A percentile compares a stretch with the other conserved stretches of the same genome.
Evolutionary conservation across 495 filamentous ascomycete genomes (phyloP).

Genomic region (Staphylotrichum longicolle): DNA sequence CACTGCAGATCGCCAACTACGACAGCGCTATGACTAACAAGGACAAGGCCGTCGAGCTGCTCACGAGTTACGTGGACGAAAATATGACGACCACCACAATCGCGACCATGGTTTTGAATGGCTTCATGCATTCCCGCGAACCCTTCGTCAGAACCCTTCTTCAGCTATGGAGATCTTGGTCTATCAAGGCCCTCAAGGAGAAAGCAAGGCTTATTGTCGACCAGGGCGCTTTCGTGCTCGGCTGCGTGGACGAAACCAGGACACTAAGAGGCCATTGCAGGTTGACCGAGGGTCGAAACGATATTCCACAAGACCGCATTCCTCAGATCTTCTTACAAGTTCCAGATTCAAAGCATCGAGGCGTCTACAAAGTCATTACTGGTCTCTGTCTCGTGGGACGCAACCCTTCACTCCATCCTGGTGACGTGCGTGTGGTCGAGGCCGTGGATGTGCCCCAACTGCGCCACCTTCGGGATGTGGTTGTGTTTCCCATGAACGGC

Average conservation of each 20-base stretch:
- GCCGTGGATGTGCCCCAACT: constrained; percentile 76
- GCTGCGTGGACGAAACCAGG: constrained; percentile 80
- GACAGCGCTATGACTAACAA: constrained; percentile 65
- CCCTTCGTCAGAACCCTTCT: constrained; percentile 79
- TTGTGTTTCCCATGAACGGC: constrained; percentile 81
- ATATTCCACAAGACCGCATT: constrained; percentile 49
- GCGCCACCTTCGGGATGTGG: constrained; percentile 73
- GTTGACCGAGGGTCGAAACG: constrained; percentile 24
- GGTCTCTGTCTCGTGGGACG: constrained; percentile 82
- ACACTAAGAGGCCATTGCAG: constrained; percentile 64
- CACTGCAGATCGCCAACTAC: constrained; percentile 60
- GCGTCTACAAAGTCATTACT: constrained; percentile 62
- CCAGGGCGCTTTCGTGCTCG: constrained; percentile 82
- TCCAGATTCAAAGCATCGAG: constrained; percentile 48
- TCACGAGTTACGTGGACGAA: constrained; percentile 76
- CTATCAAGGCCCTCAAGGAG: constrained; percentile 82
- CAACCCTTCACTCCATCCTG: constrained; percentile 92
- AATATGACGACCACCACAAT: constrained; percentile 75
- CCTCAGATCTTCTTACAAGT: constrained; percentile 92
- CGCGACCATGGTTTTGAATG: constrained; percentile 69
- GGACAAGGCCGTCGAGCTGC: constrained; percentile 57
- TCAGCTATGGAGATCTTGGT: constrained; percentile 77
- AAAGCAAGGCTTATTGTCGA: constrained; percentile 84
- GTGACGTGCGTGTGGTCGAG: constrained; percentile 83
- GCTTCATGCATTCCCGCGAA: constrained; percentile 72